Conservation (phyloP, 192 early-diverging fungal species). For the Lobosporangium transversale region DNA sequence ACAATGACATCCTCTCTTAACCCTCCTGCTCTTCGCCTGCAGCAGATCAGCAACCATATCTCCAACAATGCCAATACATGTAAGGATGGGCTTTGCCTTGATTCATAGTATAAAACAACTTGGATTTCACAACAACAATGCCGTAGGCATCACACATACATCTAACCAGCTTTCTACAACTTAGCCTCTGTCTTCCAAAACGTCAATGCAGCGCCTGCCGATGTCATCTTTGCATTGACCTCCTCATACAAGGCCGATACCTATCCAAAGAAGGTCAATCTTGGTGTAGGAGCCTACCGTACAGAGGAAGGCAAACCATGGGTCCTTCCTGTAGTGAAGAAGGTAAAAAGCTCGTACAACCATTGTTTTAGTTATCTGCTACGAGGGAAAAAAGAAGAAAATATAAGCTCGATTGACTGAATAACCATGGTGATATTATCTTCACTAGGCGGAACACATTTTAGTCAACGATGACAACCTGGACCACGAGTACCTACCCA, state of each 20-base stretch:
- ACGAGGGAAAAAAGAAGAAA: too few species aligned
- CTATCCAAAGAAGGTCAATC: constrained; percentile 83
- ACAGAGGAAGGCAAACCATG: constrained; percentile 93
- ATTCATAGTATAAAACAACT: too few species aligned
- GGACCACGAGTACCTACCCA: constrained; percentile 96
- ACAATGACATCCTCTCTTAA: constrained; percentile 13
- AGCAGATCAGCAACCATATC: constrained; percentile 37
- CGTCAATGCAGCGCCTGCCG: constrained; percentile 76
- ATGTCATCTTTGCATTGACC: constrained; percentile 91
- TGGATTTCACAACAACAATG: not conserved
- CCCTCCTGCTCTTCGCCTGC: constrained; percentile 24
- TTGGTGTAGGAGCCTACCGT: constrained; percentile 97
- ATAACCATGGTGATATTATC: too few species aligned
- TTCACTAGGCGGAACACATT: constrained; percentile 73
- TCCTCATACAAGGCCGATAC: constrained; percentile 83
- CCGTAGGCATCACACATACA: not conserved
- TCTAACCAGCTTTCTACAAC: not conserved
- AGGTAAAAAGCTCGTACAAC: constrained; percentile 74
- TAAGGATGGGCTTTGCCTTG: too few species aligned
- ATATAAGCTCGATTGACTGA: too few species aligned
- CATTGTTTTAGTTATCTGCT: too few species aligned
- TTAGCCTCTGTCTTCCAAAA: constrained; percentile 60
- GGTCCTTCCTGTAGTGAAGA: constrained; percentile 92
- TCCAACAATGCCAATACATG: constrained; percentile 7
- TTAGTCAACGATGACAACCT: constrained; percentile 71